A percentile compares a stretch with the other conserved stretches of the same genome.
Conservation (phyloP, 2,329 filamentous ascomycete species). For the Pyrenophora graminea region DNA sequence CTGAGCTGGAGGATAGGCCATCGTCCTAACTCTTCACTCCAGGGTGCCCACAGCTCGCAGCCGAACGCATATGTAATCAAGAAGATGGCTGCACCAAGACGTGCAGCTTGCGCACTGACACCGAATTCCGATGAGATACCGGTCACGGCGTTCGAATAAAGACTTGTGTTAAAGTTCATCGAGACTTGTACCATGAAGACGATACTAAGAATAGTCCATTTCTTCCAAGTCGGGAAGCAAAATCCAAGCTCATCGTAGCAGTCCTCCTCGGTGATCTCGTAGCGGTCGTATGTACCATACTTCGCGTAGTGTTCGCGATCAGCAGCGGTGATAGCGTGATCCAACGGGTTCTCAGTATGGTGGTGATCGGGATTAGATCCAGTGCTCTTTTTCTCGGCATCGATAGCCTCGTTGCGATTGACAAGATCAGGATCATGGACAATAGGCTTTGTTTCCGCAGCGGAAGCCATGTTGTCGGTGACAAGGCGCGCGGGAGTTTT, state of each 20-base stretch:
- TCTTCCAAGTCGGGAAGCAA: constrained; percentile 55
- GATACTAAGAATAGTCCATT: constrained; percentile 58
- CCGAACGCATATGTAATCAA: constrained; percentile 81
- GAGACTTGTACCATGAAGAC: constrained; percentile 60
- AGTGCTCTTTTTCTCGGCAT: constrained; percentile 32
- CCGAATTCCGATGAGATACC: constrained; percentile 65
- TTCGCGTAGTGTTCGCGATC: constrained; percentile 39
- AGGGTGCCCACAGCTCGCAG: constrained; percentile 86
- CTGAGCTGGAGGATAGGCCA: constrained; percentile 75
- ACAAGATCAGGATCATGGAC: constrained; percentile 26
- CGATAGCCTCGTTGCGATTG: constrained; percentile 16
- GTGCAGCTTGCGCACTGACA: constrained; percentile 70
- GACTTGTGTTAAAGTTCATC: constrained; percentile 63
- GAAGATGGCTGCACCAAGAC: constrained; percentile 77
- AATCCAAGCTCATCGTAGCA: constrained; percentile 57
- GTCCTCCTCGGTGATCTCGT: constrained; percentile 55
- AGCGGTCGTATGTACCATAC: constrained; percentile 50
- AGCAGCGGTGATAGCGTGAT: constrained; percentile 19
- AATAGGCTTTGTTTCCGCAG: constrained; percentile 18
- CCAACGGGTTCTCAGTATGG: constrained; percentile 23
- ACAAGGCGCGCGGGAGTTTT: constrained; percentile 1
- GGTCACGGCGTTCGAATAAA: constrained; percentile 57
- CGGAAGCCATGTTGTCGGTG: constrained; percentile 19
- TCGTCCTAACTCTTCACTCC: constrained; percentile 81
- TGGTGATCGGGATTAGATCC: constrained; percentile 24